These are phyloP conservation scores for Fraxinus greggii DNA, from an alignment of 305 asterid species.

Conservation along the genomic window DNA sequence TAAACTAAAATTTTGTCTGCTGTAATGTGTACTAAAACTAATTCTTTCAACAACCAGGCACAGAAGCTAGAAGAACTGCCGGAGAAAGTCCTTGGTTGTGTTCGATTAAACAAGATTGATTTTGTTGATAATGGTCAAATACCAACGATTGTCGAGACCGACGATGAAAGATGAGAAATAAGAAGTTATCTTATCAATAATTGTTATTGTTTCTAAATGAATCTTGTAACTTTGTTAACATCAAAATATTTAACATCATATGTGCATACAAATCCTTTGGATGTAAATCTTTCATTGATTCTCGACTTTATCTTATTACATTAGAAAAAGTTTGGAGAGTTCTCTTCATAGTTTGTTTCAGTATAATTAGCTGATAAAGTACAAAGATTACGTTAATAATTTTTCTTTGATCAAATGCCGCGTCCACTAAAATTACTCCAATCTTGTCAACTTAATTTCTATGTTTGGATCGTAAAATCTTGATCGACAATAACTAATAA, in stretches of 20 bases:
- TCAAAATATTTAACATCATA: conserved; percentile 8
- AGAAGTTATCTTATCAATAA: conserved; percentile 16
- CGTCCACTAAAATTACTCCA: not conserved
- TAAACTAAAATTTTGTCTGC: no score
- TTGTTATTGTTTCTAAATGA: conserved; percentile 22
- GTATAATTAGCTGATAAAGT: not conserved
- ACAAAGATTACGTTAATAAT: not conserved
- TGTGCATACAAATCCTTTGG: not conserved
- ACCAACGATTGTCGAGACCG: conserved; percentile 67
- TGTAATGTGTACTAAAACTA: not conserved
- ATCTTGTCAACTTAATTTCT: not conserved
- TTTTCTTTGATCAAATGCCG: not conserved
- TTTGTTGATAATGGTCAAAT: conserved; percentile 84
- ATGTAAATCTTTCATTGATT: conserved; percentile 24
- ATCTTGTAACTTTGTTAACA: conserved; percentile 19
- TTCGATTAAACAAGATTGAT: conserved; percentile 82
- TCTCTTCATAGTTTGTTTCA: not conserved
- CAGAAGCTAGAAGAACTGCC: conserved; percentile 94
- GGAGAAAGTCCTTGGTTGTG: conserved; percentile 72
- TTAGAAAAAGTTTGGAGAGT: not conserved
- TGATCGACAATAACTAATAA: not conserved
- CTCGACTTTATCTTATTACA: not conserved
- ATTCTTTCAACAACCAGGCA: conserved; percentile 50
- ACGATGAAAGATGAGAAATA: conserved; percentile 39
- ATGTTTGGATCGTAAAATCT: not conserved